Percentiles rank a stretch among this genome's conserved stretches.
phyloP scores from a whole-genome alignment of 257 asterid genomes.

The Solanum appendiculatum region DNA sequence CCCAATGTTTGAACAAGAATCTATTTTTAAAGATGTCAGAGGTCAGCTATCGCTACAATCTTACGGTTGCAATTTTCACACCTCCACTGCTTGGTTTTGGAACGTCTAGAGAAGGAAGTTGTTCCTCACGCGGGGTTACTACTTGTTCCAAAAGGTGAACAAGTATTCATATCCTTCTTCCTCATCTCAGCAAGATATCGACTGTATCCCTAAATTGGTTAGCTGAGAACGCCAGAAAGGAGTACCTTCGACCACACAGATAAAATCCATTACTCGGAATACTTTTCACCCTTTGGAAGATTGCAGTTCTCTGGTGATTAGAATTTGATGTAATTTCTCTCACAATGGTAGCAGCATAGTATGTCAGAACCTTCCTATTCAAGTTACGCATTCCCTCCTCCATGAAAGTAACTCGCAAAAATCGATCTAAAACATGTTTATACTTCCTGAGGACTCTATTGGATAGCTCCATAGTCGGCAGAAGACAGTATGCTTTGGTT shows the following conservation, averaged over 20 bases:
- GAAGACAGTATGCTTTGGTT: background rate
- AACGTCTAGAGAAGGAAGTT: background rate
- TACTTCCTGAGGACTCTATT: background rate
- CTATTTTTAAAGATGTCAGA: constrained; percentile 8
- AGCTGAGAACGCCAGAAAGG: background rate
- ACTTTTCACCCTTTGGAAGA: background rate
- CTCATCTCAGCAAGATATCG: background rate
- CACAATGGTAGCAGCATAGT: background rate
- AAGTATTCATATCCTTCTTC: background rate
- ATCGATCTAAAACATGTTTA: too few species aligned
- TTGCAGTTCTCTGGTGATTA: background rate
- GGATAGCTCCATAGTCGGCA: background rate
- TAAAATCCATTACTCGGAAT: background rate
- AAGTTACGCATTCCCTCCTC: background rate
- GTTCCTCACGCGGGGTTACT: background rate
- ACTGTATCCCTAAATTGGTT: background rate
- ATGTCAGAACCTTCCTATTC: background rate
- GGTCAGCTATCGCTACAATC: background rate
- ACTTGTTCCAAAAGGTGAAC: background rate
- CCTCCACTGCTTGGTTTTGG: background rate
- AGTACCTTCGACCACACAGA: background rate
- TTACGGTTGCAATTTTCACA: background rate
- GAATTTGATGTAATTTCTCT: too few species aligned
- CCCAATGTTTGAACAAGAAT: constrained; percentile 66
- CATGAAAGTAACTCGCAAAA: background rate